Conservation (phyloP, 106 monocot genomes). For the Hemerocallis citrina region DNA sequence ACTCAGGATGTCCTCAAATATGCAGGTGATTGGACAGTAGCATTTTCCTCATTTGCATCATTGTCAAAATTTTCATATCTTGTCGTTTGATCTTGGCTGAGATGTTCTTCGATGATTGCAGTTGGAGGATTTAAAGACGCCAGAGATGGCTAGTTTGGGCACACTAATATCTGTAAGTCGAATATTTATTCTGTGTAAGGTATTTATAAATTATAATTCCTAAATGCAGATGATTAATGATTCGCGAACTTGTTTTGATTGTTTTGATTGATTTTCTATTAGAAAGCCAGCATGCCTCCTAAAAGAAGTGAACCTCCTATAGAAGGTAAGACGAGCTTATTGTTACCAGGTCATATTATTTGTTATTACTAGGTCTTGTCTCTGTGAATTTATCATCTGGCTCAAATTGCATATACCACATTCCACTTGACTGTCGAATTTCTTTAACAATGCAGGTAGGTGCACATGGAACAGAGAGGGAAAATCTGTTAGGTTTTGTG, state of each 20-base stretch:
- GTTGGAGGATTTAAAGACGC: slow-evolving; percentile 51
- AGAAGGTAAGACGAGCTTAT: slow-evolving; percentile 34
- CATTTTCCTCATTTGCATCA: not conserved
- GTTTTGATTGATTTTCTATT: slow-evolving; percentile 1
- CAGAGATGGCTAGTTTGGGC: slow-evolving; percentile 80
- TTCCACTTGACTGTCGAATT: no score
- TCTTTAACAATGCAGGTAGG: no score
- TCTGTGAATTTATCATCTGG: no score
- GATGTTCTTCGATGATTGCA: slow-evolving; percentile 2
- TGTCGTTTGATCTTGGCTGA: not conserved
- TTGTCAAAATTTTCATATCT: not conserved
- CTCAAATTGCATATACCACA: no score
- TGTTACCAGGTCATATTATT: no score
- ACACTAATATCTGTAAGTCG: slow-evolving; percentile 45
- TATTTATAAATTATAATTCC: not conserved
- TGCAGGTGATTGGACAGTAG: slow-evolving; percentile 34
- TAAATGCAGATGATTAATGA: not conserved
- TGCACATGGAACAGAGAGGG: no score
- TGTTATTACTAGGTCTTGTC: no score
- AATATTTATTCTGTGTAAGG: not conserved
- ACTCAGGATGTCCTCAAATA: slow-evolving; percentile 44
- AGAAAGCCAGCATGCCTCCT: slow-evolving; percentile 51
- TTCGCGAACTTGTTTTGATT: not conserved
- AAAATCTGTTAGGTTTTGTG: no score
- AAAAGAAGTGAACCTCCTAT: slow-evolving; percentile 30